Evolutionary conservation across 768 basidiomycete genomes (phyloP).

Genomic region (Saitozyma sp.): DNA sequence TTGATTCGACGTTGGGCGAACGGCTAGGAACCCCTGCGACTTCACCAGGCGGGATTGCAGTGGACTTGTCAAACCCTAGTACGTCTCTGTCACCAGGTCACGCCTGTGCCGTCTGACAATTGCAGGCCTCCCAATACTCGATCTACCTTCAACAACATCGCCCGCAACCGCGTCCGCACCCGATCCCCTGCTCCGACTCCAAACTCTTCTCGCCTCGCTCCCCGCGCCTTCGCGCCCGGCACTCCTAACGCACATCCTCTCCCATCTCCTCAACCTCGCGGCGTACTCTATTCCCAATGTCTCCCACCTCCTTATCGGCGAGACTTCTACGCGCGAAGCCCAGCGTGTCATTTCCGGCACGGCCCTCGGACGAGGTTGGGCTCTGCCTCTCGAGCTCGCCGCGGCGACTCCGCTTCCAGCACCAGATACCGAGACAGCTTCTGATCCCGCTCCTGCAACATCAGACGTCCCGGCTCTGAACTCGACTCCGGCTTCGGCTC

Average conservation of each 20-base stretch:
- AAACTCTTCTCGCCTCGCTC: conserved; percentile 33
- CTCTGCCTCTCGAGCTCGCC: conserved; percentile 44
- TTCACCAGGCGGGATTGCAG: conserved; percentile 3
- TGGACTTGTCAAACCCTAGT: conserved; percentile 24
- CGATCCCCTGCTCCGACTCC: conserved; percentile 5
- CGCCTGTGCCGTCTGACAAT: too few relatives aligned
- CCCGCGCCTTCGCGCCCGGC: conserved; percentile 45
- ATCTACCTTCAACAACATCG: too few relatives aligned
- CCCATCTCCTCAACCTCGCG: conserved; percentile 27
- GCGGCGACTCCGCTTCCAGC: background rate
- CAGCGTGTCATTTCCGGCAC: conserved; percentile 44
- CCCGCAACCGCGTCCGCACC: too few relatives aligned
- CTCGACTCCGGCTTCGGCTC: background rate
- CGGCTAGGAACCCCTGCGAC: background rate
- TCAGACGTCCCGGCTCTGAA: background rate
- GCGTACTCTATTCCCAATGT: conserved; percentile 34
- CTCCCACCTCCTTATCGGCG: conserved; percentile 44
- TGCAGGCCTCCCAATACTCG: too few relatives aligned
- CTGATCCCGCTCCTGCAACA: background rate
- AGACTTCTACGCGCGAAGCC: conserved; percentile 49
- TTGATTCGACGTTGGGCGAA: conserved; percentile 20
- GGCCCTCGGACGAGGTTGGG: conserved; percentile 47
- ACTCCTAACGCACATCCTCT: conserved; percentile 41
- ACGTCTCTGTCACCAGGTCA: background rate
- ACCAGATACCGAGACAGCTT: background rate